phyloP scores from a whole-genome alignment of 805 yeast genomes.

The Blastobotrys peoriensis region DNA sequence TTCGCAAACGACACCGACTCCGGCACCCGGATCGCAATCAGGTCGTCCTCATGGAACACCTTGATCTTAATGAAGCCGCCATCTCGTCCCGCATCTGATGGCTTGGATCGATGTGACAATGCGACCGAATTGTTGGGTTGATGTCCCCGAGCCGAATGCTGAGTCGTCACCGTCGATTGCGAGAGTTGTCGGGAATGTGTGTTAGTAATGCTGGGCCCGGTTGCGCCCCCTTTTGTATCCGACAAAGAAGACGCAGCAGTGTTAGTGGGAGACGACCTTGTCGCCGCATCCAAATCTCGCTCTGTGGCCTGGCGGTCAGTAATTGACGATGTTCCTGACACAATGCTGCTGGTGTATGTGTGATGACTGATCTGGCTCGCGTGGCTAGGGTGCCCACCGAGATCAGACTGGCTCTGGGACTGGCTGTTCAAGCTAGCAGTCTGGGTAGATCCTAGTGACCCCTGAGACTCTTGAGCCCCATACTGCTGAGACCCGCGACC shows the following conservation, averaged over 20 bases:
- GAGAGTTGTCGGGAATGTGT: neutral
- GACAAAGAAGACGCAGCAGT: slow-evolving; percentile 2
- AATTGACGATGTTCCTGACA: neutral
- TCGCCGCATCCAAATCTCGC: no score
- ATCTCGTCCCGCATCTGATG: neutral
- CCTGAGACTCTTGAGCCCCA: no score
- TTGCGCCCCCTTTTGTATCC: neutral
- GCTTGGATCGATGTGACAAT: neutral
- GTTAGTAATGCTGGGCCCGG: neutral
- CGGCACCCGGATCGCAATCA: slow-evolving; percentile 35
- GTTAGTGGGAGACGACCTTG: neutral
- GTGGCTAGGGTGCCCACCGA: slow-evolving; percentile 3
- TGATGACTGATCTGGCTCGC: neutral
- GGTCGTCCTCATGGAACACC: slow-evolving; percentile 32
- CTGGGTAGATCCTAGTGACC: no score
- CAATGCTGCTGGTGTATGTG: slow-evolving; percentile 2
- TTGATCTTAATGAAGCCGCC: slow-evolving; percentile 30
- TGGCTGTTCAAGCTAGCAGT: no score
- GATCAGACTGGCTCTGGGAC: no score
- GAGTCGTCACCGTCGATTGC: slow-evolving; percentile 1
- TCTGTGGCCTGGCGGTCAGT: neutral
- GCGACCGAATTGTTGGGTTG: neutral
- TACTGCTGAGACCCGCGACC: no score
- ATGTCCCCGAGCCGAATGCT: slow-evolving; percentile 1
- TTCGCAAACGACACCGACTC: slow-evolving; percentile 25